phyloP scores from a whole-genome alignment of 441 rosid genomes.

The Populus hybrid region DNA sequence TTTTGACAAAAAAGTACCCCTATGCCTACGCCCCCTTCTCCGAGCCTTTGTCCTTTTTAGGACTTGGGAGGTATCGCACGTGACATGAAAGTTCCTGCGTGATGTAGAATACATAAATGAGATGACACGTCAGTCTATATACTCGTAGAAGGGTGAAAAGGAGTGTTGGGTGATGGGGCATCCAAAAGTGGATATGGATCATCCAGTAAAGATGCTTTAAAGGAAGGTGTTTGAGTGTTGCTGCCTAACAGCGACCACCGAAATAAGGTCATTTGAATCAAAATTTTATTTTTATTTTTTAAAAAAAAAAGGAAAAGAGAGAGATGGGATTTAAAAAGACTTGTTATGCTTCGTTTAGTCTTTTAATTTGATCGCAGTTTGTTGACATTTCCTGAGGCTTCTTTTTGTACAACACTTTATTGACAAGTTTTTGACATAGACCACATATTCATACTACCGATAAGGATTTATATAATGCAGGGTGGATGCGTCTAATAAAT shows the following conservation, averaged over 20 bases:
- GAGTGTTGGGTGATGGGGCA: too few species aligned
- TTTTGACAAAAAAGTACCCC: background rate
- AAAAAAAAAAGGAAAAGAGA: background rate
- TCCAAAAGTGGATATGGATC: constrained; percentile 32
- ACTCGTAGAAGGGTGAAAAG: too few species aligned
- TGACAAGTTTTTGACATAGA: background rate
- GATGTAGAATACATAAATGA: constrained; percentile 9
- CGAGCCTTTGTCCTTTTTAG: constrained; percentile 19
- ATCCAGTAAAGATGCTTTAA: constrained; percentile 34
- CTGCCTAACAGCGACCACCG: constrained; percentile 25
- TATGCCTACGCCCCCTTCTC: background rate
- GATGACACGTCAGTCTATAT: too few species aligned
- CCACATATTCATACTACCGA: too few species aligned
- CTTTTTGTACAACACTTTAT: constrained; percentile 17
- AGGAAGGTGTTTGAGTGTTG: constrained; percentile 12
- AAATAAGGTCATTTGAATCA: background rate
- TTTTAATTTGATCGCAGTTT: constrained; percentile 13
- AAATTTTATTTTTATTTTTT: background rate
- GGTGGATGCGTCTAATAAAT: too few species aligned
- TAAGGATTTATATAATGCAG: too few species aligned
- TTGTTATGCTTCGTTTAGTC: constrained; percentile 17
- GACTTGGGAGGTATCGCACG: constrained; percentile 23
- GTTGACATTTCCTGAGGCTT: constrained; percentile 23
- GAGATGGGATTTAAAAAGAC: background rate
- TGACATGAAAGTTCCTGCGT: constrained; percentile 36